Conservation (phyloP, 345 rosid genomes). For the Gossypium ekmanianum region DNA sequence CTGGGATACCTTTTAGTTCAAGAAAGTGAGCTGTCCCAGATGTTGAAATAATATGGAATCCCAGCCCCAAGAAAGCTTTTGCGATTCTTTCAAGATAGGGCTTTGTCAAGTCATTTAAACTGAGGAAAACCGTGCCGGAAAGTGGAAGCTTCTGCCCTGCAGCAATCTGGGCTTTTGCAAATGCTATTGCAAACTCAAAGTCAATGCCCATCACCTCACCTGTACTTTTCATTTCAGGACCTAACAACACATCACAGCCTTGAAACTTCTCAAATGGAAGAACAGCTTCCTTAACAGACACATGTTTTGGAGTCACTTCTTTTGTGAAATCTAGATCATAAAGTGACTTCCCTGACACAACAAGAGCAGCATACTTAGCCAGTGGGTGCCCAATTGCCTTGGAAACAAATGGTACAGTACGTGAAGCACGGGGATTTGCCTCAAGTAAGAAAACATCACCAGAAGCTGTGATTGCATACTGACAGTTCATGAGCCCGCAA, state of each 20-base stretch:
- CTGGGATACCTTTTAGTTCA: conserved; percentile 63
- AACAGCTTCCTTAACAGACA: conserved; percentile 94
- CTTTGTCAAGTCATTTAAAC: conserved; percentile 88
- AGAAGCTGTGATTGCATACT: conserved; percentile 76
- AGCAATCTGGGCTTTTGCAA: conserved; percentile 92
- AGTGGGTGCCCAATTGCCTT: conserved; percentile 95
- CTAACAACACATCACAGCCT: conserved; percentile 89
- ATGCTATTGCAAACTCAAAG: conserved; percentile 54
- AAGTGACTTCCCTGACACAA: conserved; percentile 87
- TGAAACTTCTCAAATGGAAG: conserved; percentile 93
- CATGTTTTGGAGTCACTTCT: conserved; percentile 79
- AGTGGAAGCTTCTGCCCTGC: conserved; percentile 90
- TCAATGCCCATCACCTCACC: conserved; percentile 98
- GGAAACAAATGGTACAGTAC: conserved; percentile 95
- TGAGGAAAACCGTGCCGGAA: conserved; percentile 83
- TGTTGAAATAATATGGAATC: conserved; percentile 73
- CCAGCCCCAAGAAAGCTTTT: conserved; percentile 60
- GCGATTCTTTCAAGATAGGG: conserved; percentile 80
- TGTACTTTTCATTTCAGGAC: conserved; percentile 97
- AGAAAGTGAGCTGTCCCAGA: conserved; percentile 94
- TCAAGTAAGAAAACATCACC: conserved; percentile 91
- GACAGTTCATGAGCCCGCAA: conserved; percentile 97
- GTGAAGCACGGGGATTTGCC: conserved; percentile 99
- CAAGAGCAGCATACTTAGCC: conserved; percentile 92
- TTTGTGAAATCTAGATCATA: conserved; percentile 58